Percentiles rank a stretch among this genome's conserved stretches.
Conservation (phyloP, 148 eudicot species). For the Rhododendron henanense region DNA sequence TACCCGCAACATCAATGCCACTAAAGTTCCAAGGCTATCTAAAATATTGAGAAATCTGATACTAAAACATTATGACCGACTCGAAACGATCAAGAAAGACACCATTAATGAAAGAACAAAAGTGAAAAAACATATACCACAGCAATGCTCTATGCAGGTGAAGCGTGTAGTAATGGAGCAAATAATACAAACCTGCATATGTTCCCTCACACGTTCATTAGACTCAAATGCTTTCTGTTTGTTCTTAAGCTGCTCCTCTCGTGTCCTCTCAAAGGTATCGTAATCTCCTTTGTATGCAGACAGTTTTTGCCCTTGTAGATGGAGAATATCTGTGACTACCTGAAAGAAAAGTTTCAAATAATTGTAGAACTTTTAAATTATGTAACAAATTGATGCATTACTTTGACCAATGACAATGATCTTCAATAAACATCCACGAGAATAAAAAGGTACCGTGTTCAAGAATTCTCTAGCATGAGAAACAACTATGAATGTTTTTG, state of each 20-base stretch:
- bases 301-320: slow-evolving; percentile 82
- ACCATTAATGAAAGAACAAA: background rate
- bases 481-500: slow-evolving; percentile 96
- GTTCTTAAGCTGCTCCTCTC: slow-evolving; percentile 86
- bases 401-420: background rate
- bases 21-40: background rate
- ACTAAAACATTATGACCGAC: background rate
- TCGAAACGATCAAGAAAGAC: background rate
- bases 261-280: slow-evolving; percentile 92
- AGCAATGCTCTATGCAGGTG: background rate
- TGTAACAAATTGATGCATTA: background rate
- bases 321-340: slow-evolving; percentile 97
- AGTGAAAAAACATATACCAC: background rate
- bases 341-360: slow-evolving; percentile 29
- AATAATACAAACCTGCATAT: slow-evolving; percentile 75
- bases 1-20: background rate
- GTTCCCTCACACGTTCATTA: slow-evolving; percentile 84
- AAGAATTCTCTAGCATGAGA: slow-evolving; percentile 99
- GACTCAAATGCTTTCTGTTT: slow-evolving; percentile 92
- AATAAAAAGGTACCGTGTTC: slow-evolving; percentile 55
- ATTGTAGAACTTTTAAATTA: background rate
- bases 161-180: background rate
- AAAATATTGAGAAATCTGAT: background rate
- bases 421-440: background rate
- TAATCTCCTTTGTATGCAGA: slow-evolving; percentile 75